phyloP scores from a whole-genome alignment of 2,329 filamentous ascomycete species.

The Neopestalotiopsis sp. region DNA sequence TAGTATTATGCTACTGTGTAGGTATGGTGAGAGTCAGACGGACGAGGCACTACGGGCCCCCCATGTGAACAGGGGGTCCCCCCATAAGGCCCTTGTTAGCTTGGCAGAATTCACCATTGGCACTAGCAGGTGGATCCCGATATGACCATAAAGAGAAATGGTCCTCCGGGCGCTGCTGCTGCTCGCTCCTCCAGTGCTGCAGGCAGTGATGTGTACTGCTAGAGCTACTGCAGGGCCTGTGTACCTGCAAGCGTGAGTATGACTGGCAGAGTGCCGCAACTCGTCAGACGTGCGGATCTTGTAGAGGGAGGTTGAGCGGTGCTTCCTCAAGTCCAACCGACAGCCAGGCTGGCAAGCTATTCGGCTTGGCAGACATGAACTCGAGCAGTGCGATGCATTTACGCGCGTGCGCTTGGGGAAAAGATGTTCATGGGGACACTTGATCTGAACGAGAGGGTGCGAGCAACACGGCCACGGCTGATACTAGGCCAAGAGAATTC shows the following conservation, averaged over 20 bases:
- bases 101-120: conserved; percentile 6
- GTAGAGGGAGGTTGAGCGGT: not conserved
- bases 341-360: not conserved
- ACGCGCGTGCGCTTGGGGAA: not conserved
- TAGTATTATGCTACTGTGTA: not conserved
- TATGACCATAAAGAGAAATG: conserved; percentile 14
- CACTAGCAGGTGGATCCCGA: conserved; percentile 10
- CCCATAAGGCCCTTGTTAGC: not conserved
- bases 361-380: conserved; percentile 7
- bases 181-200: not conserved
- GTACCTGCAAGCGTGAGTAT: conserved; percentile 8
- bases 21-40: not conserved
- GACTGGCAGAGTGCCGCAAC: not conserved
- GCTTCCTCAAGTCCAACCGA: not conserved
- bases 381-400: not conserved
- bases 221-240: not conserved
- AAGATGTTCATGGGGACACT: not conserved
- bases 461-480: not conserved
- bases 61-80: not conserved
- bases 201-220: not conserved
- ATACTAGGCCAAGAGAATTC: not conserved
- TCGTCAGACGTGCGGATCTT: not conserved
- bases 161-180: conserved; percentile 10
- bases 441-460: not conserved
- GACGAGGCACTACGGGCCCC: not conserved